Evolutionary conservation across 371 early-diverging fungal genomes (phyloP).

Genomic region (Zychaea mexicana): DNA sequence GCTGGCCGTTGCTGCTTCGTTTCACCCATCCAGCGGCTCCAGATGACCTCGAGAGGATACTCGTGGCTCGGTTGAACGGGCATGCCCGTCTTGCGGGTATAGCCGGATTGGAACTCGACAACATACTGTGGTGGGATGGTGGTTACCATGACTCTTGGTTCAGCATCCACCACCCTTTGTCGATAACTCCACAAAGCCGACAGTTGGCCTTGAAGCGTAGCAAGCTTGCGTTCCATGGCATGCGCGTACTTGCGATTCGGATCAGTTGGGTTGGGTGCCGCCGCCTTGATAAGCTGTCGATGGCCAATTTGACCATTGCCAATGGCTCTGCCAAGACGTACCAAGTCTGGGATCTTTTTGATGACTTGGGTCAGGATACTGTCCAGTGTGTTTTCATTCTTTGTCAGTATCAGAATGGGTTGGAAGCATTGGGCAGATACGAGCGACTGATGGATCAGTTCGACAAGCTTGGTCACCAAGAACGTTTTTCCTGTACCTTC

Average conservation of each 20-base stretch:
- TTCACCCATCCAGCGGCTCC: constrained; percentile 23
- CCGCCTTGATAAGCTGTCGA: constrained; percentile 20
- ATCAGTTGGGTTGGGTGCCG: constrained; percentile 15
- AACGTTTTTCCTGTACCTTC: constrained; percentile 48
- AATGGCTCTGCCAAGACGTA: constrained; percentile 28
- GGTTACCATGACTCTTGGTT: constrained; percentile 11
- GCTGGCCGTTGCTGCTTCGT: background rate
- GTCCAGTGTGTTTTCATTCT: constrained; percentile 28
- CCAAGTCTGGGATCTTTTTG: constrained; percentile 21
- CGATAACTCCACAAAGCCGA: constrained; percentile 22
- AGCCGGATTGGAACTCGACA: constrained; percentile 1
- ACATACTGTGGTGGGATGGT: constrained; percentile 27
- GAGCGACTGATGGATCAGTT: constrained; percentile 29
- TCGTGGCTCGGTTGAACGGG: background rate
- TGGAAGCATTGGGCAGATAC: constrained; percentile 28
- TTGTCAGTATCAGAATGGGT: constrained; percentile 35
- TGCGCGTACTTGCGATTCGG: constrained; percentile 22
- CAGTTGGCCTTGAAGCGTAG: constrained; percentile 21
- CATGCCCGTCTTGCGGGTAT: background rate
- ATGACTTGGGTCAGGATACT: constrained; percentile 19
- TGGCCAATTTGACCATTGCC: constrained; percentile 5
- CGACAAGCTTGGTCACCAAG: constrained; percentile 33
- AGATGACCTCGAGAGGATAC: background rate
- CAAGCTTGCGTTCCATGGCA: constrained; percentile 18
- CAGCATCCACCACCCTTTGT: constrained; percentile 8